These are phyloP conservation scores for Dioszegia crocea DNA, from an alignment of 768 basidiomycete species.

Conservation along the genomic window DNA sequence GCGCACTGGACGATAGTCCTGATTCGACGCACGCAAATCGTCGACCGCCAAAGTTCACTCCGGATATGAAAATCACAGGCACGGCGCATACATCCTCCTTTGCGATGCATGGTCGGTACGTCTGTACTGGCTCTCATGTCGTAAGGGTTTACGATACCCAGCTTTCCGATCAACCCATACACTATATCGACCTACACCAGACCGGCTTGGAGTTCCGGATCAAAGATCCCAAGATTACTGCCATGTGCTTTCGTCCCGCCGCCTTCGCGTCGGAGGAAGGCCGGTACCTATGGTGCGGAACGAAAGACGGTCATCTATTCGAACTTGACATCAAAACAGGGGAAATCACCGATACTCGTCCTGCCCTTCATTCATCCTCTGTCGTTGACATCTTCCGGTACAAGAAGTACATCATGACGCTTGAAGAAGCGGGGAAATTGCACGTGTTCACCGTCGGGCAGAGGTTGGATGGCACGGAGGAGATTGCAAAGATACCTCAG, in stretches of 20 bases:
- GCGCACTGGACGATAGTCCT: slow-evolving; percentile 50
- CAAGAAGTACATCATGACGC: slow-evolving; percentile 65
- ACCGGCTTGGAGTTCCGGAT: slow-evolving; percentile 54
- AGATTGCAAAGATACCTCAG: slow-evolving; percentile 43
- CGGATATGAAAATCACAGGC: slow-evolving; percentile 34
- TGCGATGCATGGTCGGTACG: slow-evolving; percentile 48
- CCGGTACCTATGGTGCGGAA: slow-evolving; percentile 74
- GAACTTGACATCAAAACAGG: slow-evolving; percentile 73
- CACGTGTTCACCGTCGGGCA: slow-evolving; percentile 58
- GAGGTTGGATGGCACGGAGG: slow-evolving; percentile 45
- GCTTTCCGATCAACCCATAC: slow-evolving; percentile 26
- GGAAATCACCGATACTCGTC: slow-evolving; percentile 58
- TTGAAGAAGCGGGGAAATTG: slow-evolving; percentile 82
- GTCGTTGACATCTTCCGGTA: slow-evolving; percentile 70
- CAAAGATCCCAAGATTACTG: slow-evolving; percentile 68
- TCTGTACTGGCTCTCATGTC: slow-evolving; percentile 48
- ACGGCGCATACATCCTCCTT: slow-evolving; percentile 43
- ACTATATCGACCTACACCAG: slow-evolving; percentile 62
- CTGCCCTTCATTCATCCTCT: slow-evolving; percentile 62
- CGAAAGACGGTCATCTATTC: slow-evolving; percentile 80
- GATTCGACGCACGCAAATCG: slow-evolving; percentile 53
- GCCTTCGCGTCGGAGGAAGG: slow-evolving; percentile 54
- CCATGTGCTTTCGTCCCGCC: slow-evolving; percentile 70
- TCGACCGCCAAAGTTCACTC: slow-evolving; percentile 49
- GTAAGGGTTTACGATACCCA: slow-evolving; percentile 49